These are phyloP conservation scores for Penicillium canariense DNA, from an alignment of 495 filamentous ascomycete species.

Conservation along the genomic window DNA sequence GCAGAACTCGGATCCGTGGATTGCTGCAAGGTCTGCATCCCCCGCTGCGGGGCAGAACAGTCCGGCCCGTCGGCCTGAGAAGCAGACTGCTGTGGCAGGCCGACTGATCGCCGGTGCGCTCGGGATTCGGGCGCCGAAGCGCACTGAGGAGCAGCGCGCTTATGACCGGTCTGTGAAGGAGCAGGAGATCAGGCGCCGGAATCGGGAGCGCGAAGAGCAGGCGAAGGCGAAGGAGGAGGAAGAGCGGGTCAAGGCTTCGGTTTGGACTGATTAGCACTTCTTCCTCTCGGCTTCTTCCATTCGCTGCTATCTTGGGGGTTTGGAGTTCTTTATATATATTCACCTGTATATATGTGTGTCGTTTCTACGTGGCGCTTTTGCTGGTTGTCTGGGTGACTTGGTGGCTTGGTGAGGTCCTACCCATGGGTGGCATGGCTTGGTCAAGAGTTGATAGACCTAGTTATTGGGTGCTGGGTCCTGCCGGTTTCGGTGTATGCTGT, in stretches of 20 bases:
- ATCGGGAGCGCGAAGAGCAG: conserved; percentile 67
- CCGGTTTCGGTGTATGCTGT: neutral
- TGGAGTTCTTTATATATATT: conserved; percentile 5
- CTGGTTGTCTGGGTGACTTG: neutral
- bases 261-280: conserved; percentile 73
- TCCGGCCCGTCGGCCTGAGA: conserved; percentile 65
- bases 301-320: neutral
- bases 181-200: conserved; percentile 75
- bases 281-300: neutral
- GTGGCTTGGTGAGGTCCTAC: neutral
- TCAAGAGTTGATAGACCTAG: neutral
- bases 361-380: conserved; percentile 6
- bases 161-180: conserved; percentile 84
- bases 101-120: conserved; percentile 88
- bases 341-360: conserved; percentile 13
- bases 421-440: neutral
- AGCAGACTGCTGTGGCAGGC: conserved; percentile 86
- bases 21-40: conserved; percentile 3
- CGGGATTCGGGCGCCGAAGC: conserved; percentile 74
- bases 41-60: conserved; percentile 23
- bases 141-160: conserved; percentile 82
- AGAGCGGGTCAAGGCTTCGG: conserved; percentile 66
- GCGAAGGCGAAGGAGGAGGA: conserved; percentile 62
- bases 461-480: neutral
- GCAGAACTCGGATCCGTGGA: conserved; percentile 36